Evolutionary conservation across 2,329 filamentous ascomycete species (phyloP).

Genomic region (Volutella citrinella): DNA sequence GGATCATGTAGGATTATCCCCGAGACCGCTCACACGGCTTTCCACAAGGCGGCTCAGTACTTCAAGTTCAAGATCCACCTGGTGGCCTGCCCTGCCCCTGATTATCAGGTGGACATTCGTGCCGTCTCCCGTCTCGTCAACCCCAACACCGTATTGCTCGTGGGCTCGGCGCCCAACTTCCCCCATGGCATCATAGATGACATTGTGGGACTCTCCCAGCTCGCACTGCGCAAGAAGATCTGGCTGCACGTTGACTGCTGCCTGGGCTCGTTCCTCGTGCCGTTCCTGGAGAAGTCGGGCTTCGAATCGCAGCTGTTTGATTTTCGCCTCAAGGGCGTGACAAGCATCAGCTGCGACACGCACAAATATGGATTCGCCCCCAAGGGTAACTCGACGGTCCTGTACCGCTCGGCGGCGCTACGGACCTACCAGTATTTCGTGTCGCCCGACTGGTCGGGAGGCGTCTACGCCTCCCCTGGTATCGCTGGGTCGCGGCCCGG

Average conservation of each 20-base stretch:
- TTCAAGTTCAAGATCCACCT: constrained; percentile 95
- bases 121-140: constrained; percentile 84
- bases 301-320: constrained; percentile 88
- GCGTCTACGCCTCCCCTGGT: constrained; percentile 90
- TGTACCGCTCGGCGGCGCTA: constrained; percentile 79
- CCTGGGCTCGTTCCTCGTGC: constrained; percentile 90
- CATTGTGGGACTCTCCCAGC: constrained; percentile 77
- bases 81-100: constrained; percentile 80
- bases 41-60: constrained; percentile 91
- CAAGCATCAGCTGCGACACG: constrained; percentile 92
- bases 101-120: constrained; percentile 78
- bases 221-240: constrained; percentile 75
- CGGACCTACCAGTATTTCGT: constrained; percentile 96
- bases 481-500: constrained; percentile 91
- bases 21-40: constrained; percentile 91
- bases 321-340: constrained; percentile 91
- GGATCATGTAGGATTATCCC: constrained; percentile 74
- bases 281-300: constrained; percentile 88
- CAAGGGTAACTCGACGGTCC: constrained; percentile 90
- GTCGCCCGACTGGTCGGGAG: constrained; percentile 89
- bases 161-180: constrained; percentile 95
- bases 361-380: constrained; percentile 99
- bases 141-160: constrained; percentile 87
- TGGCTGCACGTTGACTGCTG: constrained; percentile 98
- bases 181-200: constrained; percentile 98